phyloP scores from a whole-genome alignment of 2,329 filamentous ascomycete genomes.

The Fusarium tanahbumbuense region DNA sequence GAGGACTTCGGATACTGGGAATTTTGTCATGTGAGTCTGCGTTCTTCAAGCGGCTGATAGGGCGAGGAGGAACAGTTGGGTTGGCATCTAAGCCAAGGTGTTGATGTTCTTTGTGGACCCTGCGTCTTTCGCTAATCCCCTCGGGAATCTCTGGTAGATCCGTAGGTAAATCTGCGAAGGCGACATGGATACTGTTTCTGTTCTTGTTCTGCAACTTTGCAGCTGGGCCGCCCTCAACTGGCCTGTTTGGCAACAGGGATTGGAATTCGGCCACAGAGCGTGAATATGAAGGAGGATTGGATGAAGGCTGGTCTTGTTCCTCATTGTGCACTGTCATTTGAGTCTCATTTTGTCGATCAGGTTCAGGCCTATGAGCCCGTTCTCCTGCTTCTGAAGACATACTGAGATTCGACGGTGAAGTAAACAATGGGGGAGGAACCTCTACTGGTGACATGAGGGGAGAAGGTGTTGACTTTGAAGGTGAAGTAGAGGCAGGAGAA shows the following conservation, averaged over 20 bases:
- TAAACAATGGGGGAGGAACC: slow-evolving; percentile 25
- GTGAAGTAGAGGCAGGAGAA: slow-evolving; percentile 8
- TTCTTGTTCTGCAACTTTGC: slow-evolving; percentile 63
- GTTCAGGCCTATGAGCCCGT: slow-evolving; percentile 2
- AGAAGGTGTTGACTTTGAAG: slow-evolving; percentile 23
- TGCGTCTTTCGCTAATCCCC: slow-evolving; percentile 57
- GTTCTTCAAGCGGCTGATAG: slow-evolving; percentile 39
- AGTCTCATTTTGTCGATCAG: slow-evolving; percentile 17
- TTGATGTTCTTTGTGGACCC: slow-evolving; percentile 48
- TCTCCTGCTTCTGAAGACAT: slow-evolving; percentile 25
- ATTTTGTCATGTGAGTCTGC: slow-evolving; percentile 56
- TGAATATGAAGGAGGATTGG: slow-evolving; percentile 25
- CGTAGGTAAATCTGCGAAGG: slow-evolving; percentile 51
- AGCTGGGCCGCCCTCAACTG: slow-evolving; percentile 47
- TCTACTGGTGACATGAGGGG: slow-evolving; percentile 32
- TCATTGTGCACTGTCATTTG: slow-evolving; percentile 3
- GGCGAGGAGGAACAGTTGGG: slow-evolving; percentile 34
- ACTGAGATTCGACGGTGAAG: slow-evolving; percentile 11
- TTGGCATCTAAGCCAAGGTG: slow-evolving; percentile 34
- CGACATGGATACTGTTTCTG: slow-evolving; percentile 49
- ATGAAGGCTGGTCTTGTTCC: slow-evolving; percentile 10
- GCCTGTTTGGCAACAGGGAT: slow-evolving; percentile 29
- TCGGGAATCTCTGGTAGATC: slow-evolving; percentile 64
- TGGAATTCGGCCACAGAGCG: slow-evolving; percentile 23
- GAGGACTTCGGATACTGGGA: slow-evolving; percentile 57